Percentiles rank a stretch among this genome's conserved stretches.
These are phyloP conservation scores for Cladophialophora exuberans DNA, from an alignment of 2,329 filamentous ascomycete species.

Conservation along the genomic window DNA sequence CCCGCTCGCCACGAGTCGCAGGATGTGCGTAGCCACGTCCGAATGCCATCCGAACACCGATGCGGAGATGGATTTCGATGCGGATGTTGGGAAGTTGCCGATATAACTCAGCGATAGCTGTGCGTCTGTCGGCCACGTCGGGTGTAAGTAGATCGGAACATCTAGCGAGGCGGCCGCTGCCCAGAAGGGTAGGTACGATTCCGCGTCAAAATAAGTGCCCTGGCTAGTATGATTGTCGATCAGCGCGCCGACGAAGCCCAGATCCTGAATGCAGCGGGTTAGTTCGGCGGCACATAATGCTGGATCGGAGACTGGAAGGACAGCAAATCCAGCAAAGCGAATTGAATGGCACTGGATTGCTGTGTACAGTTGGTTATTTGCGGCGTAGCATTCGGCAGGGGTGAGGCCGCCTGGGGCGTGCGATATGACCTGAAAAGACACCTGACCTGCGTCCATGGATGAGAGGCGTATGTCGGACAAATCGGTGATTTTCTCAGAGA, in stretches of 20 bases:
- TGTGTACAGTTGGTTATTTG: conserved; percentile 27
- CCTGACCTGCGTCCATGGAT: conserved; percentile 26
- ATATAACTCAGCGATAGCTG: background rate
- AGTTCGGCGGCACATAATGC: conserved; percentile 41
- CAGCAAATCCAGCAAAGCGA: conserved; percentile 48
- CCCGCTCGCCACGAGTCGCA: conserved; percentile 54
- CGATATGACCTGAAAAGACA: conserved; percentile 31
- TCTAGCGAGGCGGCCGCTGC: conserved; percentile 47
- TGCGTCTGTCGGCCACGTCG: conserved; percentile 44
- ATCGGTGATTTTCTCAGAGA: conserved; percentile 28
- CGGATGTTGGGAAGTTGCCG: background rate
- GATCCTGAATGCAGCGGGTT: conserved; percentile 42
- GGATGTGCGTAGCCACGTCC: conserved; percentile 41
- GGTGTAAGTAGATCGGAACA: conserved; percentile 57
- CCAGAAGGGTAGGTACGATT: conserved; percentile 47
- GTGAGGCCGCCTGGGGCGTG: conserved; percentile 25
- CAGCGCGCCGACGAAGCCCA: conserved; percentile 54
- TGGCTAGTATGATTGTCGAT: conserved; percentile 43
- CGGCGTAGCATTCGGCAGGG: conserved; percentile 18
- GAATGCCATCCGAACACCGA: conserved; percentile 42
- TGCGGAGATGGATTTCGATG: background rate
- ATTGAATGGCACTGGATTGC: conserved; percentile 35
- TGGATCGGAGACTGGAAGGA: conserved; percentile 46
- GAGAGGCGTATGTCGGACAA: conserved; percentile 20
- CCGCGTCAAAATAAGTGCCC: conserved; percentile 46